Evolutionary conservation across 2,329 filamentous ascomycete species (phyloP).

Genomic region (Ascochyta clinopodiicola): DNA sequence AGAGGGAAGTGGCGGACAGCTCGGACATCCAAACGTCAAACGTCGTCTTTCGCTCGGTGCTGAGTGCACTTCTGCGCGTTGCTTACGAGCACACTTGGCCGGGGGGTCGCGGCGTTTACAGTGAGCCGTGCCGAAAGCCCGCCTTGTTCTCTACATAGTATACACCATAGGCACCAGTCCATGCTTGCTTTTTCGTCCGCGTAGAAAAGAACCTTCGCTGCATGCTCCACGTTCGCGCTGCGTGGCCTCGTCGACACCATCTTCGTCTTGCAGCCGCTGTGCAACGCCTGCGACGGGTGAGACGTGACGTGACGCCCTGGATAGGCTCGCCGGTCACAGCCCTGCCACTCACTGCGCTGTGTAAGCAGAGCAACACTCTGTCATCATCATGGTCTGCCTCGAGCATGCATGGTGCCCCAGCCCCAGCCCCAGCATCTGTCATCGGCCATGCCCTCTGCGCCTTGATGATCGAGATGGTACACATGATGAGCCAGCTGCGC

Average conservation of each 20-base stretch:
- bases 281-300: slow-evolving; percentile 8
- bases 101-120: slow-evolving; percentile 16
- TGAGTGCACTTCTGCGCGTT: slow-evolving; percentile 8
- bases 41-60: slow-evolving; percentile 5
- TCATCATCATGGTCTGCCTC: neutral
- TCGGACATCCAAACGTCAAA: slow-evolving; percentile 12
- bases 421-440: slow-evolving; percentile 6
- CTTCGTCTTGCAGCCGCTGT: slow-evolving; percentile 6
- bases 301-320: slow-evolving; percentile 8
- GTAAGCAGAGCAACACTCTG: slow-evolving; percentile 1
- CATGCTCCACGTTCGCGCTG: slow-evolving; percentile 9
- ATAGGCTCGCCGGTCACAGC: slow-evolving; percentile 13
- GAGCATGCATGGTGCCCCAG: neutral
- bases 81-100: slow-evolving; percentile 20
- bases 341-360: neutral
- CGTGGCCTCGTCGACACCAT: slow-evolving; percentile 15
- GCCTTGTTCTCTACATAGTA: neutral
- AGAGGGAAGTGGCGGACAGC: slow-evolving; percentile 14
- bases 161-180: too few relatives aligned
- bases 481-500: slow-evolving; percentile 12
- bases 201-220: neutral
- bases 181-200: slow-evolving; percentile 8
- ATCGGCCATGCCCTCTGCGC: neutral
- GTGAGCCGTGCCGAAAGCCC: slow-evolving; percentile 12
- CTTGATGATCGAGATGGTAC: neutral